Base-by-base conservation (phyloP, 1,284 basidiomycete species). In the Sanghuangporus sanghuang region DNA sequence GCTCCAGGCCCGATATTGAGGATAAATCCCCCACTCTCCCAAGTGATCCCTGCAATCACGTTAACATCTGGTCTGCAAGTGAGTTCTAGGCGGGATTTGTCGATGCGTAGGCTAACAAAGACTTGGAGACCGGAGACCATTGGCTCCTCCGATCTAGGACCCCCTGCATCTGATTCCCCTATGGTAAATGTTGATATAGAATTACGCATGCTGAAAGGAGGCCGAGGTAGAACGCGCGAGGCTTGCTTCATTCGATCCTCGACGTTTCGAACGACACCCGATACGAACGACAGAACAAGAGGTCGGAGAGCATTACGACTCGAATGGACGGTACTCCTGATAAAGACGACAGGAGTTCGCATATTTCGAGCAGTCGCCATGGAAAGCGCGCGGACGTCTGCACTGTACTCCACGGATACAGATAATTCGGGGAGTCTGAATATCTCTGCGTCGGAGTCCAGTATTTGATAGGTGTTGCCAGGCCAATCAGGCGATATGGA, bases 11-110 rank as follows among this genome's bases (percentile, higher is more conserved):
- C 85, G 16, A 92, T 79, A 67, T 86, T 90, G 42, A 94, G 73
- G 44, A 94, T 77, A 70, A 96, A 95, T 0, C 94, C 94, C 42
- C 95, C 95, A 68, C 90, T 95, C 64, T 95, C 88, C 95, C 95
- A 97, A 57, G 92, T 84, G 38, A 96, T 73, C 2, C 88, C 89
- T 18, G 91, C 92, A 48, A 91, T 82, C 14, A 96, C 94, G 68
- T 95, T 93, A 56, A 93, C 93, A 70, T 95, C 92, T 0, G 93
- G 92, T 63, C 88, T 86, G 68, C 95, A 96, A 0, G 90, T 93
- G 32, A 97, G 77, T 62, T 91, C 86, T 52, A 97, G 79, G 63
- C 83, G 87, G 0, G 95, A 96, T 68, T 89, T 84, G 71, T 96
- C 93, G 67, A 97, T 95, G 27, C 92, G 90, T 32, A 97, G 79